Evolutionary conservation across 805 yeast genomes (phyloP).

Genomic region (Danielia oregonensis): DNA sequence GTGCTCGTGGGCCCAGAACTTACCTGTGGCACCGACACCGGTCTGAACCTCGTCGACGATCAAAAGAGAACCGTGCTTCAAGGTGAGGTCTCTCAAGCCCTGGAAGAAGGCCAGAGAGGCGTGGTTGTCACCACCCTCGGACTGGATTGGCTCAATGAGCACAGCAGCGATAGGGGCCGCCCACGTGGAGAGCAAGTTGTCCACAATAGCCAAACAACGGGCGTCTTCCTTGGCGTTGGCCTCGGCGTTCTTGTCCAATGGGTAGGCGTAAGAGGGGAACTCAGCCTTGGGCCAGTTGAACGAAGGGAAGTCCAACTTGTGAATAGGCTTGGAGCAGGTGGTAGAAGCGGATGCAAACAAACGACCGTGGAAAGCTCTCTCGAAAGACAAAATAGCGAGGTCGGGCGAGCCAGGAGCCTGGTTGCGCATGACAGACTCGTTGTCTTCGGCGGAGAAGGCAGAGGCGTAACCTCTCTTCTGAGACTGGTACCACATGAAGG

Average conservation of each 20-base stretch:
- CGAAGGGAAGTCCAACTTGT: slow-evolving; percentile 88
- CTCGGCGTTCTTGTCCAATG: slow-evolving; percentile 62
- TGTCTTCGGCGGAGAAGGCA: slow-evolving; percentile 68
- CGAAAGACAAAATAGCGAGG: slow-evolving; percentile 79
- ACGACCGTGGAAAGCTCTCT: slow-evolving; percentile 92
- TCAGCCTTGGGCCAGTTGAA: slow-evolving; percentile 97
- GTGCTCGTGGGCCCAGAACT: slow-evolving; percentile 86
- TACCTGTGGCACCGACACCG: slow-evolving; percentile 86
- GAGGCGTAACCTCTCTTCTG: slow-evolving; percentile 59
- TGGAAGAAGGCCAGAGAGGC: slow-evolving; percentile 77
- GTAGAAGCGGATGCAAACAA: slow-evolving; percentile 86
- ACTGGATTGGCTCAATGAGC: slow-evolving; percentile 86
- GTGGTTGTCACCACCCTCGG: slow-evolving; percentile 92
- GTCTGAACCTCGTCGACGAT: slow-evolving; percentile 89
- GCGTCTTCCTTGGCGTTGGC: slow-evolving; percentile 75
- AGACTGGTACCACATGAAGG: slow-evolving; percentile 74
- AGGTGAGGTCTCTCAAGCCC: slow-evolving; percentile 72
- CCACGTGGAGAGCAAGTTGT: slow-evolving; percentile 65
- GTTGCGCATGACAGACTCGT: slow-evolving; percentile 71
- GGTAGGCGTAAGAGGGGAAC: slow-evolving; percentile 82
- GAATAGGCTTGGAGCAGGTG: slow-evolving; percentile 92
- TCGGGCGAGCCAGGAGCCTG: slow-evolving; percentile 87
- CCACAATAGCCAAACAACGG: slow-evolving; percentile 75
- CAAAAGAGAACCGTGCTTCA: slow-evolving; percentile 64
- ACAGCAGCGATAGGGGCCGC: slow-evolving; percentile 79